Evolutionary conservation across 2,329 filamentous ascomycete genomes (phyloP), one percentile per base, ranked within the genome.

Genomic region (Pseudohalonectria lignicola): DNA sequence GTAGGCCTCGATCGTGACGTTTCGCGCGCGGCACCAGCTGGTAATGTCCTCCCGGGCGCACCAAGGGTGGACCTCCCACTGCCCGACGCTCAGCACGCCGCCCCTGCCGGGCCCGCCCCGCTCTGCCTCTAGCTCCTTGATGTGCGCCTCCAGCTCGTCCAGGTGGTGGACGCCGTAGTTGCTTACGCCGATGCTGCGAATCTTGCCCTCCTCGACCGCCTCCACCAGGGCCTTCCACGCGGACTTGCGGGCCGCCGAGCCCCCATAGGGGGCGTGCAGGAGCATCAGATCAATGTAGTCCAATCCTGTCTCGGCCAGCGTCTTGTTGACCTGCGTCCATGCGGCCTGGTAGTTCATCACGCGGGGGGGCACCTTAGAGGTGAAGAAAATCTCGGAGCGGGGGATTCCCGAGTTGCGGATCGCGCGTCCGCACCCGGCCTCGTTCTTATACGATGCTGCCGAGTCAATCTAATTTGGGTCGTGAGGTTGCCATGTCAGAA

Each of bases 51-150:
- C 63, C n/a, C 87, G 70, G 8, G 78, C 69, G 31, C 87, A 75
- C 87, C 86, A 95, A 1, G 88, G 88, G 59, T 95, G 88, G 10
- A 95, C 63, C 61, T 95, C 88, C 60, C 82, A 86, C 60, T 94
- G 88, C 30, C 86, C 87, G 28, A 94, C 82, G 43, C 79, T 82
- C 51, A 94, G 71, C 30, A 85, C 64, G 18, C 85, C 85, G 32
- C 75, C 78, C 47, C 76, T 79, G 9, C 78, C 79, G 41, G 65
- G 61, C 2, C 74, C 76, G 33, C 76, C 69, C 31, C 72, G 69
- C 55, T 76, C 74, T 15, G 55, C 52, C 50, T 83, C 79, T 1
- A 79, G 69, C 54, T 79, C 73, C 38, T 60, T 62, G 41, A 76
- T 78, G 55, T 77, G 45, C n/a, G 11, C 19, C 54, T 76, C 69